Percentiles rank a stretch among this genome's conserved stretches.
Evolutionary conservation across 1,284 basidiomycete species (phyloP).

Genomic region (Puccinia polysora): DNA sequence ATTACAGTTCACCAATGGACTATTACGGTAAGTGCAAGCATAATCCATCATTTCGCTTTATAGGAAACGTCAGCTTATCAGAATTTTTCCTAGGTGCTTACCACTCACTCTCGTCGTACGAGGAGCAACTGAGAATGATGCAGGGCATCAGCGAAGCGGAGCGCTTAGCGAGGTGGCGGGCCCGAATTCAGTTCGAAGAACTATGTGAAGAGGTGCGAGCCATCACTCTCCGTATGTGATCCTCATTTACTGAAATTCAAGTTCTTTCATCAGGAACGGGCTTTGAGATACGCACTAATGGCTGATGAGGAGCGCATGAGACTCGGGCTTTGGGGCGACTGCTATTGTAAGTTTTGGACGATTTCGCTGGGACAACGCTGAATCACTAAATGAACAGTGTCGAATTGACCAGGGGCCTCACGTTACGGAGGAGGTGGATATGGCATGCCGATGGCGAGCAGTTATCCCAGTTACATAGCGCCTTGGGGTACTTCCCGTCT

Average conservation of each 20-base stretch:
- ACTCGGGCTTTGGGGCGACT: conserved; percentile 20
- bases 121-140: conserved; percentile 35
- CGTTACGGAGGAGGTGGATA: conserved; percentile 34
- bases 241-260: background rate
- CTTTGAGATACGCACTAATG: conserved; percentile 25
- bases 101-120: conserved; percentile 14
- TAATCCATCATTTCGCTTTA: background rate
- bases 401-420: conserved; percentile 24
- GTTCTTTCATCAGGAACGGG: conserved; percentile 25
- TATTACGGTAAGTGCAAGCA: conserved; percentile 34
- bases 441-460: conserved; percentile 20
- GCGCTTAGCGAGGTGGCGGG: conserved; percentile 30
- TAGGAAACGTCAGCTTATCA: too few species aligned
- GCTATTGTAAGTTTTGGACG: conserved; percentile 35
- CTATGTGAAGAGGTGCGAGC: conserved; percentile 30
- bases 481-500: conserved; percentile 32
- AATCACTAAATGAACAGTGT: background rate
- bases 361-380: background rate
- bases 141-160: conserved; percentile 23
- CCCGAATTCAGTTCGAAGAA: conserved; percentile 36
- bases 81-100: background rate
- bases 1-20: conserved; percentile 29
- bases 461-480: conserved; percentile 11
- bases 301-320: conserved; percentile 41
- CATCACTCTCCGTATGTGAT: background rate